A percentile compares a stretch with the other conserved stretches of the same genome.
Evolutionary conservation across 2,329 filamentous ascomycete species (phyloP).

Genomic region (Fusarium tjaetaba): DNA sequence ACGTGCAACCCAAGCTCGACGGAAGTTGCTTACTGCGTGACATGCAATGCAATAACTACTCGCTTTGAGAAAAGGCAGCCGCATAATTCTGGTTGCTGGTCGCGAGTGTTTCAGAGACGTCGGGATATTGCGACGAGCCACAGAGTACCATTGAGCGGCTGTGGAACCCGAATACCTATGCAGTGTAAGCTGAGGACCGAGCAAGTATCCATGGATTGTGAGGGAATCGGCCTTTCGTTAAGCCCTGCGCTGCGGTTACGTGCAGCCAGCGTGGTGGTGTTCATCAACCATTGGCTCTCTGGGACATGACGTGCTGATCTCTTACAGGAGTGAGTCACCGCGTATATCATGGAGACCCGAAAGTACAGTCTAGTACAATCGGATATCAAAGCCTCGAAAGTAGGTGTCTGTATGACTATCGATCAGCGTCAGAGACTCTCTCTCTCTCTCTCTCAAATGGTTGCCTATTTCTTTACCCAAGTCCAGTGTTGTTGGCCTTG

Average conservation of each 20-base stretch:
- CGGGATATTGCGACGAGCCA: conserved; percentile 12
- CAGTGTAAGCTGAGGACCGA: neutral
- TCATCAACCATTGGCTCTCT: neutral
- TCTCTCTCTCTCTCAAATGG: neutral
- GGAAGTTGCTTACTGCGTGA: conserved; percentile 10
- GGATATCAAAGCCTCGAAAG: conserved; percentile 15
- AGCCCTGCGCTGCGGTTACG: conserved; percentile 29
- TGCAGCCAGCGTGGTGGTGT: conserved; percentile 1
- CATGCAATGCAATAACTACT: conserved; percentile 15
- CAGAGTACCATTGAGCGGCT: neutral
- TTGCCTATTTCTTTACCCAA: conserved; percentile 3
- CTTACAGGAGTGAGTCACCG: conserved; percentile 24
- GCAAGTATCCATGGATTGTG: neutral
- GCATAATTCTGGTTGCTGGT: neutral
- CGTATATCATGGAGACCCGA: conserved; percentile 2
- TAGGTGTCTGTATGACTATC: neutral
- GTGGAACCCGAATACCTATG: neutral
- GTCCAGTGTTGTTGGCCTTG: neutral
- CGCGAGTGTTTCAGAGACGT: neutral
- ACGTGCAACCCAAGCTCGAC: conserved; percentile 8
- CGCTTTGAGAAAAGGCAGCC: conserved; percentile 3
- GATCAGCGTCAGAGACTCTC: neutral
- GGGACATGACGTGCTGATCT: conserved; percentile 6
- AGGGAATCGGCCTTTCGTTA: conserved; percentile 5
- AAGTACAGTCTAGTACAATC: neutral